These are phyloP conservation scores for Phytophthora tubulina DNA, from an alignment of 352 stramenopile genomes.

Conservation along the genomic window DNA sequence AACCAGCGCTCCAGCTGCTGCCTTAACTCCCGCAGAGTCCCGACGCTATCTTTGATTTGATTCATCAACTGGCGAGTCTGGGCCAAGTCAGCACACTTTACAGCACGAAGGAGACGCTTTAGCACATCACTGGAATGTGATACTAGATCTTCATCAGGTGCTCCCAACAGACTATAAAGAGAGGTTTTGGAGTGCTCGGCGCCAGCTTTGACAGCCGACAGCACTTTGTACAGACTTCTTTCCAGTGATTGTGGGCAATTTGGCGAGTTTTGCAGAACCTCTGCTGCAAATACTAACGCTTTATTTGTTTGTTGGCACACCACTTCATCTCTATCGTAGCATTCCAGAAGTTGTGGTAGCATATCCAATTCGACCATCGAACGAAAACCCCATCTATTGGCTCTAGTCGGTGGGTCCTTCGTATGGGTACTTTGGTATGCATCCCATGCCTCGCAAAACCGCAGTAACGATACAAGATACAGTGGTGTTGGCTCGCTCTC, in stretches of 20 bases:
- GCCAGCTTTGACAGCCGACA: conserved; percentile 41
- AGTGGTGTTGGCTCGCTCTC: conserved; percentile 30
- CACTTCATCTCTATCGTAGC: conserved; percentile 35
- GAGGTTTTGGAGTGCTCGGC: conserved; percentile 16
- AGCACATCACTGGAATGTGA: conserved; percentile 47
- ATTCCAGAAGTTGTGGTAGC: conserved; percentile 44
- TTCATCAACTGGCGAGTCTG: conserved; percentile 37
- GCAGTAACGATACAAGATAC: conserved; percentile 45
- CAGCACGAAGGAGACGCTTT: conserved; percentile 39
- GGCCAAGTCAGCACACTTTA: conserved; percentile 36
- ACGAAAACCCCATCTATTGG: conserved; percentile 40
- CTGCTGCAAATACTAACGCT: conserved; percentile 37
- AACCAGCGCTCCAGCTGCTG: conserved; percentile 58
- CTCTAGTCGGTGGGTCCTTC: conserved; percentile 30
- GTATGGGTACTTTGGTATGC: conserved; percentile 43
- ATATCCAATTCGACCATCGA: conserved; percentile 48
- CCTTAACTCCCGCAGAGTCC: conserved; percentile 37
- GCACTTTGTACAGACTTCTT: conserved; percentile 39
- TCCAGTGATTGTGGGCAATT: conserved; percentile 48
- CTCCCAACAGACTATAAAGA: neutral
- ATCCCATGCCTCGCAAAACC: conserved; percentile 51
- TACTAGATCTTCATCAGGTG: conserved; percentile 23
- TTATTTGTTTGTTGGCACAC: conserved; percentile 39
- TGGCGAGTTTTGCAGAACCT: conserved; percentile 50
- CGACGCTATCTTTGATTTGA: conserved; percentile 31